Evolutionary conservation across 768 basidiomycete genomes (phyloP).

Genomic region (Serpula lacrymans): DNA sequence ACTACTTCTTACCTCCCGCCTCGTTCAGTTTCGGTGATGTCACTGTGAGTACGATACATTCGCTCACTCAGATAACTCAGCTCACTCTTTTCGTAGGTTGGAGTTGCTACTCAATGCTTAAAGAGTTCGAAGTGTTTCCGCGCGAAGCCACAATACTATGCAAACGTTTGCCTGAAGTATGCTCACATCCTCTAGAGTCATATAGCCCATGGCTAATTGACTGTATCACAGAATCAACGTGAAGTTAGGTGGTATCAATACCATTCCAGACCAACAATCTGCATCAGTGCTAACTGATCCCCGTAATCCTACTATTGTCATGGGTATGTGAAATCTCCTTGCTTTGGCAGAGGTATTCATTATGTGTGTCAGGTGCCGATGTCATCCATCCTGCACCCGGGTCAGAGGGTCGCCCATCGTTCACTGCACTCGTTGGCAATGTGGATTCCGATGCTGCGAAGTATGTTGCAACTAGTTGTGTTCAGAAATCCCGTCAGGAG

Average conservation of each 20-base stretch:
- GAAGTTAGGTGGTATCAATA: constrained; percentile 82
- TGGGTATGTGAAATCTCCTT: constrained; percentile 46
- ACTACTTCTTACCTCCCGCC: constrained; percentile 5
- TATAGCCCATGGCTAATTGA: constrained; percentile 7
- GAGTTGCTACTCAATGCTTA: constrained; percentile 78
- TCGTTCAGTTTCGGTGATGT: constrained; percentile 69
- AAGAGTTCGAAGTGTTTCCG: constrained; percentile 61
- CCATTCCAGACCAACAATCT: constrained; percentile 66
- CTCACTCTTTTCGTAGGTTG: constrained; percentile 39
- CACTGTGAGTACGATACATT: constrained; percentile 31
- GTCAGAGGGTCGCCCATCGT: constrained; percentile 74
- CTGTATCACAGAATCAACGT: constrained; percentile 61
- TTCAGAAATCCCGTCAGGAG: constrained; percentile 68
- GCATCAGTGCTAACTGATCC: constrained; percentile 66
- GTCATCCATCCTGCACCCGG: constrained; percentile 84
- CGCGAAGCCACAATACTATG: constrained; percentile 75
- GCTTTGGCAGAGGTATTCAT: background rate
- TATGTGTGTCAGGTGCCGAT: constrained; percentile 55
- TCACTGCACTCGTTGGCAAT: constrained; percentile 76
- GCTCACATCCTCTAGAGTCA: constrained; percentile 16
- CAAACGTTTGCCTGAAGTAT: constrained; percentile 78
- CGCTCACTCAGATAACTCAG: background rate
- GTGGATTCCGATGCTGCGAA: constrained; percentile 76
- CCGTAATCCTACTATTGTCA: constrained; percentile 71
- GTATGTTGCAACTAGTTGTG: constrained; percentile 58